Conservation (phyloP, 495 filamentous ascomycete genomes). For the Cercophora newfieldiana region DNA sequence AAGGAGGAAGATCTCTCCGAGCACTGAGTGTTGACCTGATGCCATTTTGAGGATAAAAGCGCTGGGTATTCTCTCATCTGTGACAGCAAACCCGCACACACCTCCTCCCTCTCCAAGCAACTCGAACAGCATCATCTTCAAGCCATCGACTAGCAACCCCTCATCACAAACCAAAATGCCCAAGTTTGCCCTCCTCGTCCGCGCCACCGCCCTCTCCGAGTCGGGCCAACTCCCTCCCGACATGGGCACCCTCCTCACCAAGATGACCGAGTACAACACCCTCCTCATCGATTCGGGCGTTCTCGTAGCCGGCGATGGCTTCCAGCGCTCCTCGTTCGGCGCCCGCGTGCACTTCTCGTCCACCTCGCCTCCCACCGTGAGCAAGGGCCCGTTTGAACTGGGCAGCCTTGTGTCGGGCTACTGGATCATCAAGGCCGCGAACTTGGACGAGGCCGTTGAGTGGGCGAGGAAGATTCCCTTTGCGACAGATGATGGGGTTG, state of each 20-base stretch:
- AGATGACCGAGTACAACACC: slow-evolving; percentile 1
- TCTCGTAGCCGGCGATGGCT: slow-evolving; percentile 15
- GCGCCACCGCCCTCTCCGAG: slow-evolving; percentile 14
- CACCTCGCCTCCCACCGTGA: slow-evolving; percentile 2
- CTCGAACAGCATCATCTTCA: no score
- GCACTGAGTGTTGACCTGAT: neutral
- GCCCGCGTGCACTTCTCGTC: slow-evolving; percentile 18
- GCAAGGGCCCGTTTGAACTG: slow-evolving; percentile 16
- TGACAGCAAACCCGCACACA: neutral
- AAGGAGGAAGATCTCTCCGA: neutral
- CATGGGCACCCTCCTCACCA: neutral
- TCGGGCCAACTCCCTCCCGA: neutral
- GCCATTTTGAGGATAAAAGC: neutral
- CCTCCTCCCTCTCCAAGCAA: no score
- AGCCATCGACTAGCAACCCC: neutral
- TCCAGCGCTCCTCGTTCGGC: slow-evolving; percentile 13
- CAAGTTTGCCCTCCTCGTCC: slow-evolving; percentile 22
- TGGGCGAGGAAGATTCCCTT: slow-evolving; percentile 24
- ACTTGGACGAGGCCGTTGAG: slow-evolving; percentile 18
- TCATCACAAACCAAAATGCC: slow-evolving; percentile 17
- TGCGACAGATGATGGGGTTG: slow-evolving; percentile 1
- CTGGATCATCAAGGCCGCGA: slow-evolving; percentile 24
- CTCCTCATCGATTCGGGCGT: slow-evolving; percentile 1
- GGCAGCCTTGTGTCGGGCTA: slow-evolving; percentile 14
- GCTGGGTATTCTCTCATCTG: neutral